Base-by-base conservation (phyloP, 768 basidiomycete genomes). In the Xerocomus potaroensis region DNA sequence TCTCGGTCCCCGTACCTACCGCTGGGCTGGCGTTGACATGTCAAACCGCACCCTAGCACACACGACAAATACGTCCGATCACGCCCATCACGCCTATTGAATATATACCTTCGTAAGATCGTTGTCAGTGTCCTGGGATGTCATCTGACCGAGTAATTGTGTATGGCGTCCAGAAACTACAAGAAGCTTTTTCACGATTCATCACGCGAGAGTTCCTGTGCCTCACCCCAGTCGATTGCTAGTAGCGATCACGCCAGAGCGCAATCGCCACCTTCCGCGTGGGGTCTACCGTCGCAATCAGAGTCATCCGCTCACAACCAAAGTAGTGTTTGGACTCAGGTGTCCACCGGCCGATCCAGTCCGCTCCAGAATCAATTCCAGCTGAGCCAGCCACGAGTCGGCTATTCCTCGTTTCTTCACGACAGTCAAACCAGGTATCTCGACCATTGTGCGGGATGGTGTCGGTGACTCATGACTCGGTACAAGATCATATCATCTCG, bases 401-500 rank as follows among this genome's bases (percentile, higher is more conserved):
- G 77, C 57, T 74, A 78, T 32, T 74, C 81, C 15, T 81, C 81
- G 35, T 73, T 83, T 45, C 67, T 83, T 30, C 67, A 77, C 18
- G 76, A 79, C 45, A 66, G 74, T 45, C 77, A 74, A 51, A 73
- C 69, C 45, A 77, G 79, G 82, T 80, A 64, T 55, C 67, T 60
- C 43, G 43, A 44, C 50, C 40, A 43, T 41, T 48, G 41, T 55
- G 35, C 26, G 32, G 45, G 35, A 23, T 38, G 33, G 53, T 45
- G 32, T 36, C 40, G 38, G 52, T 50, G 36, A 44, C 57, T 63
- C 41, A 66, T 48, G 44, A 36, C 19, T 47, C 53, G 37, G 57
- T 41, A 47, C 52, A 57, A 83, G 82, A 66, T 71, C 79, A 1
- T 95, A 93, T 63, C 79, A 84, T 39, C 81, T 96, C 15, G 83